These are phyloP conservation scores for Kodamaea leandrae DNA, from an alignment of 805 yeast species.

Conservation along the genomic window DNA sequence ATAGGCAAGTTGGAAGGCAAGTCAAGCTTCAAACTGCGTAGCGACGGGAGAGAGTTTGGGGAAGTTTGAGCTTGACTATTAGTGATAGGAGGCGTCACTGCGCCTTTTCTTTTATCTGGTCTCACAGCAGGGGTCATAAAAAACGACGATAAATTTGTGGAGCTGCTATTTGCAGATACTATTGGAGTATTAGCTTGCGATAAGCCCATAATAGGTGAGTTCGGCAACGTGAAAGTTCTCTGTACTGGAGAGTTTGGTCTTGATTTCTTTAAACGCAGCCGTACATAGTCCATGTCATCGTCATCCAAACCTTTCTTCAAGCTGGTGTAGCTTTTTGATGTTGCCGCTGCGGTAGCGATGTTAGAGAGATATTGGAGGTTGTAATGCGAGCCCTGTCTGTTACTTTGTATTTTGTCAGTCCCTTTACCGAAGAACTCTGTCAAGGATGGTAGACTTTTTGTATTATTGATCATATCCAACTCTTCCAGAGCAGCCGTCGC, in stretches of 20 bases:
- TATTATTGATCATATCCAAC: constrained; percentile 40
- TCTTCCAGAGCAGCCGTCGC: constrained; percentile 59
- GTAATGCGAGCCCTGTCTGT: constrained; percentile 19
- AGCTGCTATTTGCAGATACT: constrained; percentile 40
- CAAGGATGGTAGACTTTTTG: constrained; percentile 53
- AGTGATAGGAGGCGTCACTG: constrained; percentile 13
- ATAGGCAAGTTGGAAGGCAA: constrained; percentile 43
- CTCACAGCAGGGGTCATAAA: constrained; percentile 29
- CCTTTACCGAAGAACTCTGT: constrained; percentile 43
- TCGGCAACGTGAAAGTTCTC: constrained; percentile 39
- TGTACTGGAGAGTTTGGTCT: constrained; percentile 49
- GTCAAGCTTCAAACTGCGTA: constrained; percentile 49
- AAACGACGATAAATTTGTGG: constrained; percentile 36
- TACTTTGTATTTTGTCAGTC: background rate
- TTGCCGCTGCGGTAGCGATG: constrained; percentile 30
- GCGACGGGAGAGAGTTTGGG: constrained; percentile 41
- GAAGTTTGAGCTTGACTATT: constrained; percentile 23
- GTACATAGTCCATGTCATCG: constrained; percentile 48
- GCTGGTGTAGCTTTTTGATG: constrained; percentile 16
- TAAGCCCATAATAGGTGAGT: constrained; percentile 42
- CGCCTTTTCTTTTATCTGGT: constrained; percentile 3
- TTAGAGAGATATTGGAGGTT: constrained; percentile 37
- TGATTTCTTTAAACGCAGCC: constrained; percentile 44
- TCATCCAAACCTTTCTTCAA: constrained; percentile 55
- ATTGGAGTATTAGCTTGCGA: constrained; percentile 41